Percentiles rank a stretch among this genome's conserved stretches.
These are phyloP conservation scores for Suhomyces bolitotheri DNA, from an alignment of 1,139 yeast genomes.

Conservation along the genomic window DNA sequence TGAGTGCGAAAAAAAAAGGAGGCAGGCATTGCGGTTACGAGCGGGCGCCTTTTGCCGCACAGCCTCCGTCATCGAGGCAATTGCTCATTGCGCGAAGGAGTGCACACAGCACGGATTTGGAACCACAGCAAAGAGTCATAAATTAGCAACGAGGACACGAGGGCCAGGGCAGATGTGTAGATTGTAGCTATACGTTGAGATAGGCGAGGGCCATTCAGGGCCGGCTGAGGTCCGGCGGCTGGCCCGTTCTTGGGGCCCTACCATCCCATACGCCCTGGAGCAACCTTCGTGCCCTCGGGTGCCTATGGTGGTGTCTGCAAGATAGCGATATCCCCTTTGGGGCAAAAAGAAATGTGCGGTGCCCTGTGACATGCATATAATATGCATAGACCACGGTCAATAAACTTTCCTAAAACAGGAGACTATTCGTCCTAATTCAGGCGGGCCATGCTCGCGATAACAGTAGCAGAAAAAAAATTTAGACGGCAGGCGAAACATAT, in stretches of 20 bases:
- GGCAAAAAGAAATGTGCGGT: conserved; percentile 7
- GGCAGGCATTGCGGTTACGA: too few relatives aligned
- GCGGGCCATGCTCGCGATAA: conserved; percentile 11
- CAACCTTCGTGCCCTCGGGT: too few relatives aligned
- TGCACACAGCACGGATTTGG: conserved; percentile 3
- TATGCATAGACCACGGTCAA: conserved; percentile 12
- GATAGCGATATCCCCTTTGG: not conserved
- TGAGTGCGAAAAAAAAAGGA: conserved; percentile 7
- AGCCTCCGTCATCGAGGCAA: conserved; percentile 12
- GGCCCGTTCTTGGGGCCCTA: too few relatives aligned
- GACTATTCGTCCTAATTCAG: conserved; percentile 13
- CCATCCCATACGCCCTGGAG: too few relatives aligned
- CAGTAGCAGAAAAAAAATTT: conserved; percentile 5
- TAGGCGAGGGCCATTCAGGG: too few relatives aligned
- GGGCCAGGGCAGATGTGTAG: too few relatives aligned
- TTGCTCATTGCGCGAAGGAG: conserved; percentile 8
- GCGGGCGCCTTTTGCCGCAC: conserved; percentile 5
- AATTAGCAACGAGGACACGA: too few relatives aligned
- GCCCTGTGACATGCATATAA: conserved; percentile 6
- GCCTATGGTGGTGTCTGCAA: too few relatives aligned
- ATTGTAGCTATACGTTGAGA: too few relatives aligned
- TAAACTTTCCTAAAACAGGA: conserved; percentile 14
- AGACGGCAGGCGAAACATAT: conserved; percentile 12
- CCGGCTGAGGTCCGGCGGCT: too few relatives aligned
- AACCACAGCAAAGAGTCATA: too few relatives aligned